Evolutionary conservation across 805 yeast genomes (phyloP).

Genomic region (Barnettozyma vustinii): DNA sequence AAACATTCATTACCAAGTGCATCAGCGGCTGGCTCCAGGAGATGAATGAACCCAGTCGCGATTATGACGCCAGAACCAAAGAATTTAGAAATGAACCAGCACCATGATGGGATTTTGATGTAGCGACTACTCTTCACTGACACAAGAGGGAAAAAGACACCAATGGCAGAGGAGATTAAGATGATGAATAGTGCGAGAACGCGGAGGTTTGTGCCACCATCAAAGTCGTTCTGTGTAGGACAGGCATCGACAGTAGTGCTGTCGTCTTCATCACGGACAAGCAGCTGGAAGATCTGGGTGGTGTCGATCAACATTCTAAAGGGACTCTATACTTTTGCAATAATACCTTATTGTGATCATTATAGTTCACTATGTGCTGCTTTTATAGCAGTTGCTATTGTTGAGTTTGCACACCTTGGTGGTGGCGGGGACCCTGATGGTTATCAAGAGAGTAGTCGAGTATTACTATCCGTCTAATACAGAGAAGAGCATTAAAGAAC

Average conservation of each 20-base stretch:
- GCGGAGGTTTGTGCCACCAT: conserved; percentile 37
- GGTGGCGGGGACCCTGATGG: background rate
- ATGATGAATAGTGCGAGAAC: conserved; percentile 62
- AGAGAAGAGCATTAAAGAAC: too few relatives aligned
- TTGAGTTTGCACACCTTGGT: background rate
- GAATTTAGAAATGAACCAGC: conserved; percentile 63
- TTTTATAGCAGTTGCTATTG: background rate
- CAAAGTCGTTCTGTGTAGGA: conserved; percentile 36
- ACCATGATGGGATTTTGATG: conserved; percentile 53
- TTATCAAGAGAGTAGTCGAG: background rate
- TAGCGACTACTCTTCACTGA: conserved; percentile 29
- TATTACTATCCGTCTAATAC: too few relatives aligned
- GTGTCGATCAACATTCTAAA: background rate
- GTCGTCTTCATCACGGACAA: background rate
- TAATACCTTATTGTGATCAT: too few relatives aligned
- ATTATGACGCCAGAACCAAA: conserved; percentile 18
- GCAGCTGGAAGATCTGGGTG: background rate
- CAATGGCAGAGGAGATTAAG: conserved; percentile 49
- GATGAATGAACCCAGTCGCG: conserved; percentile 17
- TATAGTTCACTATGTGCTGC: background rate
- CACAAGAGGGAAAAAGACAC: conserved; percentile 57
- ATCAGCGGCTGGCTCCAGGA: conserved; percentile 11
- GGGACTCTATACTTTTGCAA: too few relatives aligned
- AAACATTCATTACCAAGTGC: conserved; percentile 12
- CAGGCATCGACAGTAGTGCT: conserved; percentile 31